Conservation (phyloP, 257 asterid species). For the Cordia subcordata region DNA sequence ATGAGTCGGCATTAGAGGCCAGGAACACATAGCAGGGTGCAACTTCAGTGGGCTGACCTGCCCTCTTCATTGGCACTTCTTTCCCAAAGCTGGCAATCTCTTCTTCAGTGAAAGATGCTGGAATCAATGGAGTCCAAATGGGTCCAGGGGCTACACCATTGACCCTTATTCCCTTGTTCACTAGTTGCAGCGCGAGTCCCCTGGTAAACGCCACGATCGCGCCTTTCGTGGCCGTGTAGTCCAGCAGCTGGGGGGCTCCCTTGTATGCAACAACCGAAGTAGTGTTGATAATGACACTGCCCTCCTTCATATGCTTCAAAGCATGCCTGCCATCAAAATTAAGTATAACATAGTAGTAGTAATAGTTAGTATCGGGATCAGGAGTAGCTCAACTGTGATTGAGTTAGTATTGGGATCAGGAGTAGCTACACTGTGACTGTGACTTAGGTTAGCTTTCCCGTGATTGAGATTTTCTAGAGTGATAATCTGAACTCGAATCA, state of each 20-base stretch:
- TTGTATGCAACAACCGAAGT: slow-evolving; percentile 63
- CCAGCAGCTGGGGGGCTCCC: slow-evolving; percentile 52
- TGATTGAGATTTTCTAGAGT: too few species aligned
- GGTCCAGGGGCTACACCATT: slow-evolving; percentile 88
- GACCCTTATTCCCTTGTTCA: slow-evolving; percentile 50
- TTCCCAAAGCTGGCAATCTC: slow-evolving; percentile 42
- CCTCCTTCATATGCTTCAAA: slow-evolving; percentile 67
- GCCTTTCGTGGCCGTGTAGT: slow-evolving; percentile 66
- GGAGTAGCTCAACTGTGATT: too few species aligned
- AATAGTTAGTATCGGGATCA: too few species aligned
- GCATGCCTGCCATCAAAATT: slow-evolving; percentile 39
- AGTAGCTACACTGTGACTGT: too few species aligned
- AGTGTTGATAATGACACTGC: slow-evolving; percentile 65
- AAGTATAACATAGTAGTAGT: too few species aligned
- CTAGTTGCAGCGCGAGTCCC: slow-evolving; percentile 57
- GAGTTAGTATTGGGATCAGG: too few species aligned
- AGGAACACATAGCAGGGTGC: slow-evolving; percentile 70
- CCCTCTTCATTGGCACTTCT: slow-evolving; percentile 71
- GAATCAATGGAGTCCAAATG: slow-evolving; percentile 68
- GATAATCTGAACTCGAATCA: too few species aligned
- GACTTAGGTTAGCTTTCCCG: too few species aligned
- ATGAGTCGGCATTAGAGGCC: slow-evolving; percentile 54
- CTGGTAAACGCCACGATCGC: slow-evolving; percentile 70
- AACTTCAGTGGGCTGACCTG: slow-evolving; percentile 70
- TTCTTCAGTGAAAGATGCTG: slow-evolving; percentile 52